Conservation (phyloP, 164 flowering plant species). For the Cinnamomum micranthum region DNA sequence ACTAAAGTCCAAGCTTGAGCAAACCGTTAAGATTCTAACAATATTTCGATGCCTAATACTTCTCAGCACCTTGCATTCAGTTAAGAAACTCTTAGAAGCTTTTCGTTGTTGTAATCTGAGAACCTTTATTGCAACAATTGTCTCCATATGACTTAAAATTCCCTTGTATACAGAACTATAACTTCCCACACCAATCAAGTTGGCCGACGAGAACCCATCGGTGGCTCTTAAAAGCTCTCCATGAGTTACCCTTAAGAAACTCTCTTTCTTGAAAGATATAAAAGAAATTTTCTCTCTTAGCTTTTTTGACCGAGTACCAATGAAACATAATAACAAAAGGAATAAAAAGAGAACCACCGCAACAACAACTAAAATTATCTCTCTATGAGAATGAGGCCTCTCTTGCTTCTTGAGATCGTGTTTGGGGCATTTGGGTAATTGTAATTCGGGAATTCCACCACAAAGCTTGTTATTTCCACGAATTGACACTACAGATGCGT, state of each 20-base stretch:
- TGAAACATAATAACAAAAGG: too few species aligned
- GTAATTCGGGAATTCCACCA: conserved; percentile 26
- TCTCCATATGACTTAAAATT: neutral
- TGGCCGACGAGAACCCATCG: neutral
- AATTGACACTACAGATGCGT: conserved; percentile 21
- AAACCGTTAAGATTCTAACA: neutral
- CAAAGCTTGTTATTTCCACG: conserved; percentile 31
- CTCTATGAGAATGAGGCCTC: neutral
- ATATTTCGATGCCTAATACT: neutral
- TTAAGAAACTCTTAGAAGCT: neutral
- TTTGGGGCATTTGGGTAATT: conserved; percentile 22
- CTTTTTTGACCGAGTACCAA: neutral
- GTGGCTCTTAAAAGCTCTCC: neutral
- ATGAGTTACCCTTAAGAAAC: neutral
- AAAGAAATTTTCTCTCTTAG: neutral
- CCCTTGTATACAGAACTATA: neutral
- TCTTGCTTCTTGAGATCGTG: neutral
- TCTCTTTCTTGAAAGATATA: neutral
- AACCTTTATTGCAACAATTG: neutral
- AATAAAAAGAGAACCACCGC: neutral
- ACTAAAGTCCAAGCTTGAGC: neutral
- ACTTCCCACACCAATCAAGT: neutral
- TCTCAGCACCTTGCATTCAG: neutral
- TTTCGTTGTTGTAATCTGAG: neutral
- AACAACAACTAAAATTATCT: neutral